Percentiles rank a stretch among this genome's conserved stretches.
These are phyloP conservation scores for Cercophora samala DNA, from an alignment of 495 filamentous ascomycete genomes.

Conservation along the genomic window DNA sequence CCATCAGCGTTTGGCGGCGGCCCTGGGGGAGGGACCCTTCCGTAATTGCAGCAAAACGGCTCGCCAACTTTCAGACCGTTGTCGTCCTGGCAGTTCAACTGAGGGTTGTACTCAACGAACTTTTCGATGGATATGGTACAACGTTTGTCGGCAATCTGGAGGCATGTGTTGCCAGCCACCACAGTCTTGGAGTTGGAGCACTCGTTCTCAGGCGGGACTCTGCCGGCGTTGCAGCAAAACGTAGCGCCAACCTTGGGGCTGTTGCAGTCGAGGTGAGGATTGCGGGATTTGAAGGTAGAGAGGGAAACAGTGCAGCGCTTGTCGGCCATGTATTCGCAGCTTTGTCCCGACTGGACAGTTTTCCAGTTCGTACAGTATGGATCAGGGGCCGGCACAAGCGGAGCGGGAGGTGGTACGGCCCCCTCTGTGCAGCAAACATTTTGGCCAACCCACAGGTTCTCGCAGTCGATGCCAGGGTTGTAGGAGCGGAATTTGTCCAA, in stretches of 20 bases:
- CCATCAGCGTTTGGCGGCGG: constrained; percentile 26
- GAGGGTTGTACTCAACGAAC: constrained; percentile 23
- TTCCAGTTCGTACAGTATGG: neutral
- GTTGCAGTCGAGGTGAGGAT: neutral
- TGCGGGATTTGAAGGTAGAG: neutral
- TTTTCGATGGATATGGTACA: constrained; percentile 22
- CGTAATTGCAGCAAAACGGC: constrained; percentile 44
- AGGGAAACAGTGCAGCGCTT: neutral
- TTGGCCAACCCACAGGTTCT: neutral
- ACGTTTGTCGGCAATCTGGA: neutral
- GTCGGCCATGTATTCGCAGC: neutral
- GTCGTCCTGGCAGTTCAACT: constrained; percentile 35
- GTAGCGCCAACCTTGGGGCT: neutral
- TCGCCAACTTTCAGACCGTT: constrained; percentile 33
- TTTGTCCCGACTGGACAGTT: neutral
- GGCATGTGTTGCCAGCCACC: neutral
- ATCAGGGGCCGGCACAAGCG: neutral
- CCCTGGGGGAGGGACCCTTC: constrained; percentile 21
- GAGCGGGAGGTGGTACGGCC: neutral
- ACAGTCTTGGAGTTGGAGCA: neutral
- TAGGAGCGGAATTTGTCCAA: neutral
- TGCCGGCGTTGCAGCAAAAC: neutral
- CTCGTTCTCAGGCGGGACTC: neutral
- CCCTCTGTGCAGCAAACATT: neutral
- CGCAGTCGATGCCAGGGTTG: neutral